Conservation (phyloP, 1,139 yeast genomes). For the Candida sojae region DNA sequence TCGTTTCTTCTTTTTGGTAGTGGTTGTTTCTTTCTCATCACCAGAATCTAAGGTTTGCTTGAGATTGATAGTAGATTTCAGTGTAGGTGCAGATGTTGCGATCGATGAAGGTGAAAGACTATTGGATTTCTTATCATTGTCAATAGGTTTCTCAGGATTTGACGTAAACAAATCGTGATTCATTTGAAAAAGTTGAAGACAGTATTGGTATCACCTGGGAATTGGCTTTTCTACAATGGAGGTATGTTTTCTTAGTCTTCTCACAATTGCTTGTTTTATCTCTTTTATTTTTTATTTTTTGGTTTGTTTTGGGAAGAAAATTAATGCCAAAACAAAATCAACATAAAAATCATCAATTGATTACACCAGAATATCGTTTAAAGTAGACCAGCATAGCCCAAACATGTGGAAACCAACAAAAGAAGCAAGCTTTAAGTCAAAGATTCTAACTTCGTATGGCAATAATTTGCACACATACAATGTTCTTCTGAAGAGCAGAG, state of each 20-base stretch:
- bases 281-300: no score
- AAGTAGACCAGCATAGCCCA: not conserved
- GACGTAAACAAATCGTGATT: not conserved
- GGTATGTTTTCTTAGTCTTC: no score
- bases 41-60: not conserved
- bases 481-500: slow-evolving; percentile 26
- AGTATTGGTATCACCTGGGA: no score
- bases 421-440: slow-evolving; percentile 6
- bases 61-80: not conserved
- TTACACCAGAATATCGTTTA: no score
- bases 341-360: not conserved
- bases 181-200: not conserved
- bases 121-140: not conserved
- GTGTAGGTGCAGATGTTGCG: not conserved
- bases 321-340: not conserved
- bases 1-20: slow-evolving; percentile 7
- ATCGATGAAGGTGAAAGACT: no score
- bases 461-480: slow-evolving; percentile 31
- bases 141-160: not conserved
- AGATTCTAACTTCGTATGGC: slow-evolving; percentile 25
- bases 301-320: not conserved
- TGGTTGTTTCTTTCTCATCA: not conserved
- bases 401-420: slow-evolving; percentile 7
- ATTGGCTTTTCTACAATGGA: no score
- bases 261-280: no score